A percentile compares a stretch with the other conserved stretches of the same genome.
Conservation (phyloP, 2,329 filamentous ascomycete species). For the Xenoacremonium recifei region DNA sequence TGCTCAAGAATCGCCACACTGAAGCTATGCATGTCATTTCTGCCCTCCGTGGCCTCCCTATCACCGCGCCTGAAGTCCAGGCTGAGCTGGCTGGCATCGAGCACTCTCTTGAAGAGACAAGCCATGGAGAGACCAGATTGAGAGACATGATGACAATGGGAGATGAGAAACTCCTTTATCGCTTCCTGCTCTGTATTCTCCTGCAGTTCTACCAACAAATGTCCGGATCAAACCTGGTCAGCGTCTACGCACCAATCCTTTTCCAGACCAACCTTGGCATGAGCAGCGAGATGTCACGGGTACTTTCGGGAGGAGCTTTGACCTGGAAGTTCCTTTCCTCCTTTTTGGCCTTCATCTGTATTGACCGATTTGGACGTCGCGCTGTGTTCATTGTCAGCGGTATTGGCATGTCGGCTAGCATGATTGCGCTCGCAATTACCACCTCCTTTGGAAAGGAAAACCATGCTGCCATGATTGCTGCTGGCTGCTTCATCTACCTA, state of each 20-base stretch:
- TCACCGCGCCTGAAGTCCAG: constrained; percentile 35
- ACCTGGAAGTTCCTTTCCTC: constrained; percentile 33
- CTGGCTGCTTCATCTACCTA: constrained; percentile 55
- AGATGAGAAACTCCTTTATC: constrained; percentile 48
- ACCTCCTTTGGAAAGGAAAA: constrained; percentile 21
- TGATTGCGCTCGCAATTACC: constrained; percentile 25
- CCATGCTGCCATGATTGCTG: constrained; percentile 18
- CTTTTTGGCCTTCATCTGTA: constrained; percentile 26
- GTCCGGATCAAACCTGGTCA: constrained; percentile 26
- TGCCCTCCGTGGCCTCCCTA: constrained; percentile 33
- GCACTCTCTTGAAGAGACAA: constrained; percentile 44
- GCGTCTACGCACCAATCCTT: constrained; percentile 28
- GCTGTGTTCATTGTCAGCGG: constrained; percentile 25
- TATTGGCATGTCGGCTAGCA: constrained; percentile 24
- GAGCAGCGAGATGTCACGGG: constrained; percentile 18
- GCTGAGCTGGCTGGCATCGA: constrained; percentile 47
- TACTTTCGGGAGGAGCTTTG: constrained; percentile 24
- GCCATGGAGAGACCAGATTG: constrained; percentile 48
- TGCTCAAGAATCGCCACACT: constrained; percentile 27
- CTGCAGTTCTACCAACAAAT: constrained; percentile 33
- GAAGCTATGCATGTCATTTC: constrained; percentile 33
- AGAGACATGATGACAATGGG: constrained; percentile 46
- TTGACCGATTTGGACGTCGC: constrained; percentile 28
- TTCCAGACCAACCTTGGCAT: constrained; percentile 26
- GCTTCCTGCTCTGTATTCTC: constrained; percentile 32